Evolutionary conservation across 495 filamentous ascomycete species (phyloP), one percentile per base, ranked within the genome.

Genomic region (Talaromyces ruber): DNA sequence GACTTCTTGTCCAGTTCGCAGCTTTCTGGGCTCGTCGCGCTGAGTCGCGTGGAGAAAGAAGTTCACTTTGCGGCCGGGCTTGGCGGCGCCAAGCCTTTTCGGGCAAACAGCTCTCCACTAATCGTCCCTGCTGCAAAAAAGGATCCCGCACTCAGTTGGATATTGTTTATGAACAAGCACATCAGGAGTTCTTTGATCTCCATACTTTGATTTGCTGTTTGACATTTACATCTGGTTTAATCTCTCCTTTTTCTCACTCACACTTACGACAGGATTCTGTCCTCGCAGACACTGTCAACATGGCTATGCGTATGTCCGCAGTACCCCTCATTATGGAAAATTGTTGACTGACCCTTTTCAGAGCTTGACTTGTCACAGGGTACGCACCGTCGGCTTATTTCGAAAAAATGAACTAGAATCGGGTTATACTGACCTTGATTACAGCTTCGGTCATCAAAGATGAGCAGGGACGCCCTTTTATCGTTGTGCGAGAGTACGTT

Each of bases 401-500:
- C 4, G 3, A n/a, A 22, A 16, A 6, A 22, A 21, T 43, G 43
- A 47, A 0, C 9, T n/a, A n/a, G n/a, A n/a, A n/a, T 1, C 43
- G 18, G n/a, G 7, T 11, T 26, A 3, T 28, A 51, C 25, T 30
- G 37, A 53, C 6, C n/a, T 25, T n/a, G 37, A 62, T 29, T 68
- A 69, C 71, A 88, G 88, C 88, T 64, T 81, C 84, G 74, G 80
- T 91, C 75, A 79, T 90, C 79, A 87, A 88, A 80, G 94, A 99
- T 85, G 94, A 99, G 77, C 87, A 92, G 72, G 94, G 94, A 63
- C 86, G 94, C 69, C 94, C 95, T 50, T 98, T 99, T 73, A 98
- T 99, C 70, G 87, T 99, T 63, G 94, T 99, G 64, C 86, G 94
- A 87, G 94, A 99, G 93, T 96, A 84, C 76, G 91, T 86, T 65